These are phyloP conservation scores for Zhuliangozyma blackwelliae DNA, from an alignment of 1,139 yeast genomes.

Conservation along the genomic window DNA sequence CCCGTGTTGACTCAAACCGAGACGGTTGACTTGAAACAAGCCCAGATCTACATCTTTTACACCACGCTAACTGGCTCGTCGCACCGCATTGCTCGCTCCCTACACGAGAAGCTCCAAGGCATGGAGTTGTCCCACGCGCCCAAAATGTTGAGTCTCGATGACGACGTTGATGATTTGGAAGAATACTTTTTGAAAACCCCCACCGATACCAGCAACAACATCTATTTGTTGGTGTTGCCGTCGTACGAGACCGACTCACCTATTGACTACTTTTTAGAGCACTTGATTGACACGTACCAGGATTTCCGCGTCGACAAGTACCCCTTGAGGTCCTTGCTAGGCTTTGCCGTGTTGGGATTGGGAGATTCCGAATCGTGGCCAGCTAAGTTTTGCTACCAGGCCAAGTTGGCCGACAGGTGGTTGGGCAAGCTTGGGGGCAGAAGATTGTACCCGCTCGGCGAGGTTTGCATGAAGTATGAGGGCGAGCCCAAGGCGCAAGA, in stretches of 20 bases:
- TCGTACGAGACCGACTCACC: constrained; percentile 94
- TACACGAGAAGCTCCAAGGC: constrained; percentile 32
- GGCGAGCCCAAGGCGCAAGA: constrained; percentile 59
- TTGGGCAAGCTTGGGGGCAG: constrained; percentile 81
- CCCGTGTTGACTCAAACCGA: constrained; percentile 29
- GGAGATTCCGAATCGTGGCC: constrained; percentile 86
- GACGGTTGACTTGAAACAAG: constrained; percentile 28
- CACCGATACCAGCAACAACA: constrained; percentile 29
- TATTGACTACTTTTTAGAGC: constrained; percentile 79
- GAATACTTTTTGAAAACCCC: constrained; percentile 73
- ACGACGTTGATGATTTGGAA: constrained; percentile 82
- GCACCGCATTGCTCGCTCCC: constrained; percentile 57
- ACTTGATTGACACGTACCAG: constrained; percentile 71
- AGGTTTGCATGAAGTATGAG: constrained; percentile 72
- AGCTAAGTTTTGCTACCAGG: constrained; percentile 85
- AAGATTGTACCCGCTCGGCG: constrained; percentile 81
- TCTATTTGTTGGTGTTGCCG: constrained; percentile 78
- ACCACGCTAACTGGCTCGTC: constrained; percentile 85
- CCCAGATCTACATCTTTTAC: constrained; percentile 64
- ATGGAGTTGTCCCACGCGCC: constrained; percentile 43
- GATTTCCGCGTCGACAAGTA: constrained; percentile 84
- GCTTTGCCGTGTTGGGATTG: constrained; percentile 80
- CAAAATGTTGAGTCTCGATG: constrained; percentile 61
- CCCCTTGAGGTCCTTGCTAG: constrained; percentile 64
- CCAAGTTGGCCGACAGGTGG: constrained; percentile 69